Base-by-base conservation (phyloP, 2,329 filamentous ascomycete species). In the Calonectria henricotiae region DNA sequence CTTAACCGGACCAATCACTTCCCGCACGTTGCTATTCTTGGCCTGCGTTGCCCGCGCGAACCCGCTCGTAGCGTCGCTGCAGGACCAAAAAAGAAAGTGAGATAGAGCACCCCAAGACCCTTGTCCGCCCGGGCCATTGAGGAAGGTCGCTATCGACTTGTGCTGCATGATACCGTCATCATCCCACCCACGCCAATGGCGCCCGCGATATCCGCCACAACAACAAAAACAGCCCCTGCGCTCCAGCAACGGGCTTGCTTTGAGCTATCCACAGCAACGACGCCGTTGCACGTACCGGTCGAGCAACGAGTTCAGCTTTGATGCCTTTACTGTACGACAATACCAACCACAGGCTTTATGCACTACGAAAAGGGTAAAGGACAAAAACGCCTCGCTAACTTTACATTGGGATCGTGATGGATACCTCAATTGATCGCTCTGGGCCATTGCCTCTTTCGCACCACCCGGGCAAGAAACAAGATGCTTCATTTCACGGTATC, bases 91-190 rank as follows among this genome's bases (percentile, higher is more conserved):
- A 61, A 32, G 27, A 61, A 61, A 27, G 55, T n/a, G 55, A 23
- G 17, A 46, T 46, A 17, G 25, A 61, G 5, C n/a, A 23, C 4
- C 6, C 23, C 35, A 58, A 23, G 51, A 35, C 23, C 51, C 51
- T 23, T 58, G 51, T 58, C 35, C 15, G 51, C 51, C 32, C 15
- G 35, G 20, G 51, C 51, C 35, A 55, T 55, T 7, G 32, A 15
- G 20, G 49, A 37, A 23, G 30, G 12, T 58, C 37, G 51, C 51
- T 37, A 58, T 58, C n/a, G 23, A 27, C 32, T 54, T 39, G 35
- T 58, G 20, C 51, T 68, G 61, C 66, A 68, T n/a, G 25, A 68
- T 49, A 68, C 32, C 60, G 66, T 68, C 61, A 68, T 68, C 60
- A 47, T 49, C 37, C 60, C 41, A 41, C 41, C 15, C 32, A 20